Evolutionary conservation across 345 rosid species (phyloP).

Genomic region (Bretschneidera sinensis): DNA sequence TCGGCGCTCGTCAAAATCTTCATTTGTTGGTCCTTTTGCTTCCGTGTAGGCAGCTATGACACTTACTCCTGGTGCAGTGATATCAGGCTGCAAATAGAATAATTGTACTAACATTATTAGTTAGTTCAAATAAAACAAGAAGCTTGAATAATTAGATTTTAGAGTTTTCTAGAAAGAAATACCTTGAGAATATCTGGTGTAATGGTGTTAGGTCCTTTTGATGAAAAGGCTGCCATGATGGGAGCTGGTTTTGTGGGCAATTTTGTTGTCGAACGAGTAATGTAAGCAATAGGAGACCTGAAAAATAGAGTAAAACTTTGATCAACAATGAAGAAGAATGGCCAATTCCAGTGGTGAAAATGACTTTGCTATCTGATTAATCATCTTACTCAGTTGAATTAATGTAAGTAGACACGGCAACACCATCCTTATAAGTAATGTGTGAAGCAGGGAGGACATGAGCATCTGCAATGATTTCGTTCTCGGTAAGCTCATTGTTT

Average conservation of each 20-base stretch:
- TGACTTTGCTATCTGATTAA: neutral
- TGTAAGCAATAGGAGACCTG: constrained; percentile 56
- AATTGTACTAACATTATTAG: neutral
- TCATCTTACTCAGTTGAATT: constrained; percentile 42
- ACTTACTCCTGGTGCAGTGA: constrained; percentile 83
- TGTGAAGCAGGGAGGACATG: constrained; percentile 79
- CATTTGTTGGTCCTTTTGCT: constrained; percentile 49
- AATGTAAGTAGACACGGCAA: constrained; percentile 40
- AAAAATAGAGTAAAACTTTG: neutral
- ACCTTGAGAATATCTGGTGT: constrained; percentile 69
- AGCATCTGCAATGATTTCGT: constrained; percentile 47
- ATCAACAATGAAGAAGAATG: neutral
- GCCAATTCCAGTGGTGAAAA: neutral
- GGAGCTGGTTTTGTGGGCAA: constrained; percentile 58
- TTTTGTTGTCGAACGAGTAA: constrained; percentile 35
- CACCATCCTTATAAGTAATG: constrained; percentile 44
- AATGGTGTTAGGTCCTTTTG: constrained; percentile 61
- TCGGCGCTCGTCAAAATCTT: constrained; percentile 47
- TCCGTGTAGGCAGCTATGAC: constrained; percentile 69
- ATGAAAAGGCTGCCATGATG: constrained; percentile 73
- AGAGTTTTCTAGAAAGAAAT: neutral
- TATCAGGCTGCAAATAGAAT: constrained; percentile 49
- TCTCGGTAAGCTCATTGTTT: constrained; percentile 34
- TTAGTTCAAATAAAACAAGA: neutral
- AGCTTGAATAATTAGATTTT: neutral